Conservation (phyloP, 164 flowering plant genomes). For the Taxillus chinensis region DNA sequence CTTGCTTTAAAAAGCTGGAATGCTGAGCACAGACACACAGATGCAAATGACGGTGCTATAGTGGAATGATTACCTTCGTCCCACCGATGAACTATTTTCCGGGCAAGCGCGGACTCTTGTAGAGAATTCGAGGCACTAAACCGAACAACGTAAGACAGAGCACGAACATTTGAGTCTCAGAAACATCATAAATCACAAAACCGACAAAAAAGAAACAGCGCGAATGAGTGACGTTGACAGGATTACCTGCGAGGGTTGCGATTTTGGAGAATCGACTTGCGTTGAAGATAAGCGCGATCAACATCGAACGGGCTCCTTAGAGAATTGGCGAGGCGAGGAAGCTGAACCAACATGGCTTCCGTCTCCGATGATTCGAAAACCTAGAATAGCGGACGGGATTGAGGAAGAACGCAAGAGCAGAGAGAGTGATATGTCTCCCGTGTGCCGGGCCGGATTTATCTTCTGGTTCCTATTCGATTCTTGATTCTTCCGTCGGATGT, state of each 20-base stretch:
- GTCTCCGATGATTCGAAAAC: not conserved
- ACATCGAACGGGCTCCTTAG: conserved; percentile 73
- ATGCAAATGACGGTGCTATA: not conserved
- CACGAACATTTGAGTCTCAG: not conserved
- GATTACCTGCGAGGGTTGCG: conserved; percentile 32
- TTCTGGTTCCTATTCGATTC: too few species aligned
- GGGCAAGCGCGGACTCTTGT: conserved; percentile 73
- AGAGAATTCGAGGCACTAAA: conserved; percentile 33
- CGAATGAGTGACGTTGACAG: not conserved
- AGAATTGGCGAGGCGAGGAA: conserved; percentile 76
- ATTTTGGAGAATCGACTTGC: conserved; percentile 52
- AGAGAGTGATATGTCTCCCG: too few species aligned
- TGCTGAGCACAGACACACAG: too few species aligned
- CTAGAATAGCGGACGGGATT: not conserved
- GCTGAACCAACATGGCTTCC: conserved; percentile 52
- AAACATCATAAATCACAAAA: not conserved
- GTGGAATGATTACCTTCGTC: conserved; percentile 52
- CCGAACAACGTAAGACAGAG: not conserved
- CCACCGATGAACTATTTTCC: conserved; percentile 65
- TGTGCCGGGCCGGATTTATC: too few species aligned
- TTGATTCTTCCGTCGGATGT: too few species aligned
- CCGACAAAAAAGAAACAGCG: not conserved
- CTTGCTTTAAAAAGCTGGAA: too few species aligned
- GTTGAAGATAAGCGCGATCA: conserved; percentile 77
- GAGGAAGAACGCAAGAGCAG: too few species aligned